Percentiles rank a stretch among this genome's conserved stretches.
Evolutionary conservation across 176 grass and related monocot genomes (phyloP).

Genomic region (Ensete ventricosum): DNA sequence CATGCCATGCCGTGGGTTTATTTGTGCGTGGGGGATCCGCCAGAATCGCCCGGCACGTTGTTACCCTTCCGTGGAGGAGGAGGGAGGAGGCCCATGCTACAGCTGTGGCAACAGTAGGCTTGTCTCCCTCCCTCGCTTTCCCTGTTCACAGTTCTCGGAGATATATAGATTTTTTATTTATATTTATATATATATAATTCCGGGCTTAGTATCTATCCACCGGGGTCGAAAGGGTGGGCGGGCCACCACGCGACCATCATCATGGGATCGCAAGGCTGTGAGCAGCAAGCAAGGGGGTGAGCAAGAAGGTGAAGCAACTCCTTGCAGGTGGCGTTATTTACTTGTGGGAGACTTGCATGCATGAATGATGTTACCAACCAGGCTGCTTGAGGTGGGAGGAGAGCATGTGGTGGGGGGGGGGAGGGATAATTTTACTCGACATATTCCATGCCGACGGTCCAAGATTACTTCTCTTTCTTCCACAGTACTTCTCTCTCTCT

Average conservation of each 20-base stretch:
- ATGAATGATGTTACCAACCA: neutral
- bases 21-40: constrained; percentile 25
- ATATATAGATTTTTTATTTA: no score
- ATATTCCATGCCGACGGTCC: neutral
- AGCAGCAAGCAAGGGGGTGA: neutral
- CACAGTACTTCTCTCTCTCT: neutral
- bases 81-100: constrained; percentile 4
- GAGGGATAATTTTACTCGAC: neutral
- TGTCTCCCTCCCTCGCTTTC: constrained; percentile 9
- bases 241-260: neutral
- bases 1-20: neutral
- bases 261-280: no score
- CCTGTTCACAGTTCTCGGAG: neutral
- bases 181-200: neutral
- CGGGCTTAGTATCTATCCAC: neutral
- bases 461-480: no score
- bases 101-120: constrained; percentile 18
- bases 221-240: neutral
- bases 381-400: neutral
- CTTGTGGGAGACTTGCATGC: neutral
- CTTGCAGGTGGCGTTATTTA: neutral
- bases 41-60: constrained; percentile 20
- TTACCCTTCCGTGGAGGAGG: neutral
- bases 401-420: neutral
- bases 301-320: neutral